phyloP scores from a whole-genome alignment of 495 filamentous ascomycete species.

The Tuber microsphaerosporum region DNA sequence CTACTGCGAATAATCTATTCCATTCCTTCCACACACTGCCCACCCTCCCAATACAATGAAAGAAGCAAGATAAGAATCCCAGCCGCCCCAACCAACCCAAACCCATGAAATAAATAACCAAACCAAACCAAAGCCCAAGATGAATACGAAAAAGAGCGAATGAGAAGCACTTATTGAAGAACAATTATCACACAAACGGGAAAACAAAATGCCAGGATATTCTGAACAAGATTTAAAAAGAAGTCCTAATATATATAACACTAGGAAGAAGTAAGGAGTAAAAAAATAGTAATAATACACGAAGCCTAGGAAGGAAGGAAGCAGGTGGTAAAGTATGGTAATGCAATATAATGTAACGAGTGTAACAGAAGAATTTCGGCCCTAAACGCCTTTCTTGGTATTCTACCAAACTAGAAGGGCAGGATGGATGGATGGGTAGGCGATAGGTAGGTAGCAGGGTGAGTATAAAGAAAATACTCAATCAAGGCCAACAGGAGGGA shows the following conservation, averaged over 20 bases:
- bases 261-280: neutral
- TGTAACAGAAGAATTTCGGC: neutral
- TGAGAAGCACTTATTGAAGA: neutral
- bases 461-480: neutral
- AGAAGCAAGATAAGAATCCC: neutral
- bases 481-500: neutral
- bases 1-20: neutral
- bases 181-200: neutral
- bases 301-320: neutral
- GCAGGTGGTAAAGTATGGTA: neutral
- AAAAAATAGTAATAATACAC: neutral
- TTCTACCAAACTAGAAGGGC: neutral
- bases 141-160: neutral
- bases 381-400: neutral
- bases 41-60: neutral
- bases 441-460: neutral
- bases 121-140: neutral
- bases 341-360: neutral
- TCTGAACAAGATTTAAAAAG: neutral
- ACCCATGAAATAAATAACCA: neutral
- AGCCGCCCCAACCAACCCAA: neutral
- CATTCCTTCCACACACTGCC: neutral
- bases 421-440: neutral
- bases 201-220: neutral
- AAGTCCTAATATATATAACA: neutral